phyloP scores from a whole-genome alignment of 177 flowering plant genomes.

The Vitis hybrid region DNA sequence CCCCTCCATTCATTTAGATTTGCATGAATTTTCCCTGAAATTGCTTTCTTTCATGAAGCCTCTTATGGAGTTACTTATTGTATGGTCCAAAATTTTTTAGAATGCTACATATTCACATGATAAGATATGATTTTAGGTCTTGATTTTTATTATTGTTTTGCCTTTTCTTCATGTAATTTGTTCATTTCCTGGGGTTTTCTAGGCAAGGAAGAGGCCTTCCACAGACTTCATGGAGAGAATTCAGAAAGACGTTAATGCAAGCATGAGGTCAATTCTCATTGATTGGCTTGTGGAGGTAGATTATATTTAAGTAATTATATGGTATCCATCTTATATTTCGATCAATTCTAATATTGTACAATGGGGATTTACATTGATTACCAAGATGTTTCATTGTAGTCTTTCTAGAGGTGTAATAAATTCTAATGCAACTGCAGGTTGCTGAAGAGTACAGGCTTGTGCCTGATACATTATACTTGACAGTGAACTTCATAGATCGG shows the following conservation, averaged over 20 bases:
- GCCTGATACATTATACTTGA: slow-evolving; percentile 65
- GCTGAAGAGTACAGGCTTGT: slow-evolving; percentile 81
- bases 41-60: no score
- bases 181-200: neutral
- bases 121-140: no score
- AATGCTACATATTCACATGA: no score
- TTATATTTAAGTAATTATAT: neutral
- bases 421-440: slow-evolving; percentile 43
- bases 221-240: slow-evolving; percentile 64
- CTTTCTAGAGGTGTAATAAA: neutral
- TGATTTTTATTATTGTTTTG: neutral
- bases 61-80: no score
- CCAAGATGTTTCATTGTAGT: neutral
- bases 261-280: slow-evolving; percentile 64
- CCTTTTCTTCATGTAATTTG: neutral
- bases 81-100: no score
- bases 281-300: slow-evolving; percentile 81
- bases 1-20: neutral
- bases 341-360: no score
- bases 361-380: no score
- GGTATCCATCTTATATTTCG: no score
- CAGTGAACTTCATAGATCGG: slow-evolving; percentile 69
- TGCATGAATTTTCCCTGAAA: neutral
- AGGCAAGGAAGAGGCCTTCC: slow-evolving; percentile 70
- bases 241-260: slow-evolving; percentile 60